Conservation (phyloP, 2,329 filamentous ascomycete genomes). For the Truncatella angustata region DNA sequence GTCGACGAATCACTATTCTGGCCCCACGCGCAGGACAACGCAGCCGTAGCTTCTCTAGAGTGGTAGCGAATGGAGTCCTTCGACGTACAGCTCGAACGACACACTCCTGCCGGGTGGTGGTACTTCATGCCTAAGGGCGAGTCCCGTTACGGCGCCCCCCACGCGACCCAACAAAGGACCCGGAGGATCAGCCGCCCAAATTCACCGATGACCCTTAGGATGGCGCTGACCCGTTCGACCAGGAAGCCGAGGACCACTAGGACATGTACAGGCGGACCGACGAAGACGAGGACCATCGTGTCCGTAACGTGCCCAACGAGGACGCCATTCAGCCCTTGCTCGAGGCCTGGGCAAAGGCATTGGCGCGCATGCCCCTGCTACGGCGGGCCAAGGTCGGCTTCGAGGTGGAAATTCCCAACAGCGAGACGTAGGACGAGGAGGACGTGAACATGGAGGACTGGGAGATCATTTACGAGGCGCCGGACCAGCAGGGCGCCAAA, state of each 20-base stretch:
- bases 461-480: slow-evolving; percentile 7
- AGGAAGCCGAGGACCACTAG: background rate
- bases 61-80: slow-evolving; percentile 1
- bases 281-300: background rate
- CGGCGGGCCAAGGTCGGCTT: slow-evolving; percentile 1
- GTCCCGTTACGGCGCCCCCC: background rate
- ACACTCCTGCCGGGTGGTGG: slow-evolving; percentile 6
- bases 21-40: background rate
- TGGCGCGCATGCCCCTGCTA: slow-evolving; percentile 5
- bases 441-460: background rate
- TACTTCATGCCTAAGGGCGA: slow-evolving; percentile 4
- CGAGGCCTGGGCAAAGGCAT: slow-evolving; percentile 5
- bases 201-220: background rate
- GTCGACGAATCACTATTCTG: slow-evolving; percentile 8
- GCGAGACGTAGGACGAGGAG: background rate
- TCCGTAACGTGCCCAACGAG: slow-evolving; percentile 6
- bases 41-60: background rate
- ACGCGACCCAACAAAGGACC: slow-evolving; percentile 5
- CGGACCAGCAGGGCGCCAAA: background rate
- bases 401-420: background rate
- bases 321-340: slow-evolving; percentile 6
- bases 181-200: slow-evolving; percentile 3
- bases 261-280: background rate
- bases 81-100: background rate
- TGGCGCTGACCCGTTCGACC: background rate